These are phyloP conservation scores for Ogataea ramenticola DNA, from an alignment of 805 yeast genomes.

Conservation along the genomic window DNA sequence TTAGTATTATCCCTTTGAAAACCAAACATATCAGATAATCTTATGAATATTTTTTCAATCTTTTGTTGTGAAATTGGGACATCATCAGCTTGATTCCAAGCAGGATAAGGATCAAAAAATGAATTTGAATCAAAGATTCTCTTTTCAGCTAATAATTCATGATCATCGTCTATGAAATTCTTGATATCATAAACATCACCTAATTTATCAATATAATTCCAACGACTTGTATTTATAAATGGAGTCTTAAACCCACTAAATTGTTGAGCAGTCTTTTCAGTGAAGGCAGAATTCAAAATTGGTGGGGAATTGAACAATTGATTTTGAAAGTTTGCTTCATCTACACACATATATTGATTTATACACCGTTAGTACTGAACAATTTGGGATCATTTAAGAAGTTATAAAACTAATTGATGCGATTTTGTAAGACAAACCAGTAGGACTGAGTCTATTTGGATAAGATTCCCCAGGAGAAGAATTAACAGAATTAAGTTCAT, in stretches of 20 bases:
- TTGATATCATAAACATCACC: conserved; percentile 26
- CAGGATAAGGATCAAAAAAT: conserved; percentile 45
- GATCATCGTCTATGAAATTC: conserved; percentile 23
- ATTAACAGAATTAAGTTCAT: not conserved
- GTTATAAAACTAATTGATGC: not conserved
- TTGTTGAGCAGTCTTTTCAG: conserved; percentile 22
- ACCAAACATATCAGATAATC: conserved; percentile 50
- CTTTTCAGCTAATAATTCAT: conserved; percentile 19
- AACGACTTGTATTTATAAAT: conserved; percentile 31
- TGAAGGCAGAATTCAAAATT: conserved; percentile 17
- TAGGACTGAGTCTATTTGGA: not conserved
- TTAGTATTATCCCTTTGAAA: conserved; percentile 60
- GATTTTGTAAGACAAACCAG: not conserved
- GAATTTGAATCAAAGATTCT: conserved; percentile 36
- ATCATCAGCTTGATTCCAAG: conserved; percentile 35
- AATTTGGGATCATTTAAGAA: too few species aligned
- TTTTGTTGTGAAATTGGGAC: conserved; percentile 45
- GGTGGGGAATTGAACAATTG: conserved; percentile 7
- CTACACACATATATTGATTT: not conserved
- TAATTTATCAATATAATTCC: conserved; percentile 32
- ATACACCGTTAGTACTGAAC: too few species aligned
- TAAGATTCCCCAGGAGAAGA: not conserved
- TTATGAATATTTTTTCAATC: conserved; percentile 50
- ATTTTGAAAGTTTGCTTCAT: not conserved
- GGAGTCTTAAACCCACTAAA: conserved; percentile 41